Base-by-base conservation (phyloP, 1,139 yeast species). In the Saccharomyces pastorianus region DNA sequence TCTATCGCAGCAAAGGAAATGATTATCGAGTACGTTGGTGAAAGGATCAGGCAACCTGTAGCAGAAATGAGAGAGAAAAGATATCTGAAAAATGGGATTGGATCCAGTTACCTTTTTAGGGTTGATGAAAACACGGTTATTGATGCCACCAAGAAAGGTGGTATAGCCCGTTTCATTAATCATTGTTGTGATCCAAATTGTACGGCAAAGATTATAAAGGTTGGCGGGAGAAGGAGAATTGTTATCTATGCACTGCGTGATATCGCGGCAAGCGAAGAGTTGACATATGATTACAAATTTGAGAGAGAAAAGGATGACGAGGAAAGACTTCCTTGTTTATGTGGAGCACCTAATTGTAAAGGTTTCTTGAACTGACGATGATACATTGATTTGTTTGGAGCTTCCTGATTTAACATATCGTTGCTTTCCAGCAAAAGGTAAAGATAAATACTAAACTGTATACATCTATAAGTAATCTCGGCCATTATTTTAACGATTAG, bases 21-120 rank as follows among this genome's bases (percentile, higher is more conserved):
- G 97, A 91, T 93, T 64, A 93, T 95, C 58, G 99, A 95, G 70
- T 93, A 93, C 65, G 98, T 93, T n/a, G 99, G 99, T 34, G 99
- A 93, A 64, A 80, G 95, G 56, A 84, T 95, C 38, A 77, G 99
- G 57, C 97, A 91, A 65, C 96, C 90, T 56, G 93, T 91, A 42
- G 96, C 98, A 0, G 99, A 95, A 64, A 82, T 88, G 64, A 78
- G 99, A 52, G 99, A 95, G 67, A 83, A 84, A 68, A 80, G 87
- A 51, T 95, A 93, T 67, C 73, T 89, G 59, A 82, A 88, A 61
- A 88, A 95, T 0, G 99, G 99, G 28, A 90, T 93, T 62, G 99
- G 98, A 23, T 91, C 98, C 2, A 86, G 96, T 53, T 93, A 93
- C 71, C 73, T 93, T 56, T 93, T 93, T 71, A 77, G 98, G 61